Evolutionary conservation across 2,329 filamentous ascomycete species (phyloP), one percentile per base, ranked within the genome.

Genomic region (Colletotrichum chlorophyti): DNA sequence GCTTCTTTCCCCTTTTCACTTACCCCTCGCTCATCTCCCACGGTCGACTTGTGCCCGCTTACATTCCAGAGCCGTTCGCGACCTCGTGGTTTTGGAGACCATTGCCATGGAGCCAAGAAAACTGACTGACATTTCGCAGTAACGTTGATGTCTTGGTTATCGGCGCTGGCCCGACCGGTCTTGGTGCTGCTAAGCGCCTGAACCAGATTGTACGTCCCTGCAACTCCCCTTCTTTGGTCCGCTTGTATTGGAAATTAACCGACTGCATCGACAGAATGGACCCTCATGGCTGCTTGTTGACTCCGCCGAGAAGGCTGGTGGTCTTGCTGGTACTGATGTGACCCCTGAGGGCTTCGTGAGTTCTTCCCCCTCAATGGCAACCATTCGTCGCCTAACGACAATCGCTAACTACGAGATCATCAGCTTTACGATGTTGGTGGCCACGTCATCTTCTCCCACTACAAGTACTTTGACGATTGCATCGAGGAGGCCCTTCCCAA

Each of bases 391-490:
- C n/a, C n/a, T n/a, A n/a, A n/a, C n/a, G n/a, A n/a, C n/a, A n/a
- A n/a, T n/a, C n/a, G n/a, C n/a, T n/a, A n/a, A n/a, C n/a, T n/a
- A n/a, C n/a, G n/a, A n/a, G n/a, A n/a, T n/a, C n/a, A 11, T 24
- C 71, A 97, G 94, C 87, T 99, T 70, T 99, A 97, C 85, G 95
- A 99, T 79, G 95, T 99, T 69, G 93, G 93, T 74, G 93, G 93
- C 69, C 93, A 97, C 79, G 93, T 97, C 79, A 97, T 97, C 81
- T 97, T 97, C 86, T 97, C 93, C 69, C 93, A 97, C 86, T 99
- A 99, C 90, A 97, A 97, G 83, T 99, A 99, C 87, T 99, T 99
- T 76, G 95, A 99, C 80, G 95, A 99, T 83, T 96, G 91, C 82
- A 89, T 99, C 74, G 86, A 98, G 76, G 95, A 99, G 84, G 95